Percentiles rank a stretch among this genome's conserved stretches.
phyloP scores from a whole-genome alignment of 129 eudicot genomes.

The Ambrosia artemisiifolia region DNA sequence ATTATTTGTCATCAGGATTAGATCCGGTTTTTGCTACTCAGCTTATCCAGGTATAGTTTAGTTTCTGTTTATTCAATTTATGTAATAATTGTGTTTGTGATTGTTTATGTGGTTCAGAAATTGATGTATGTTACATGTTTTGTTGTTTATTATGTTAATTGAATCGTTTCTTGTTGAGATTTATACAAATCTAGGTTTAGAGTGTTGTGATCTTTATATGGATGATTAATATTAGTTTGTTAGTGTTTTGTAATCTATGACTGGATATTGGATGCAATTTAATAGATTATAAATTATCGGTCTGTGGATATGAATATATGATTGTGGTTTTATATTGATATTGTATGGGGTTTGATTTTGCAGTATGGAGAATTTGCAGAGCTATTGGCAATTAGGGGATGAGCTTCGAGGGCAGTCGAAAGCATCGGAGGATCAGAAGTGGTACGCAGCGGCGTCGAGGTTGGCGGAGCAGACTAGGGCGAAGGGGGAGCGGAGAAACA shows the following conservation, averaged over 20 bases:
- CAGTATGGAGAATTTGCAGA: conserved; percentile 74
- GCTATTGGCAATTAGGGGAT: conserved; percentile 93
- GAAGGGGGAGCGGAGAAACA: conserved; percentile 83
- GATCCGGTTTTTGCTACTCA: conserved; percentile 11
- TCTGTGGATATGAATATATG: not conserved
- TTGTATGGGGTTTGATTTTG: conserved; percentile 1
- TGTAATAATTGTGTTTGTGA: not conserved
- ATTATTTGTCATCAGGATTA: not conserved
- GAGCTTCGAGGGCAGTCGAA: conserved; percentile 86
- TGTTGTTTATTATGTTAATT: not conserved
- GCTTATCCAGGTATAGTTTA: conserved; percentile 28
- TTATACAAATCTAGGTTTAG: not conserved
- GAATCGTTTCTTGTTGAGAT: conserved; percentile 10
- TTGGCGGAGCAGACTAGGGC: conserved; percentile 89
- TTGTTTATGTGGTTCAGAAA: not conserved
- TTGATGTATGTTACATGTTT: not conserved
- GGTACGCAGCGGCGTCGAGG: conserved; percentile 84
- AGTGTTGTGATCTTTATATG: not conserved
- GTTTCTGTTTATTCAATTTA: not conserved
- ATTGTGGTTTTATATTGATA: not conserved
- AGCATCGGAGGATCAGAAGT: conserved; percentile 83
- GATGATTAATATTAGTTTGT: too few species aligned
- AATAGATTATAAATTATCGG: not conserved
- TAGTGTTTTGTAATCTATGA: not conserved
- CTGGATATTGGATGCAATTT: not conserved